Percentiles rank a stretch among this genome's conserved stretches.
phyloP scores from a whole-genome alignment of 257 asterid species.

The Solanum tarijense region DNA sequence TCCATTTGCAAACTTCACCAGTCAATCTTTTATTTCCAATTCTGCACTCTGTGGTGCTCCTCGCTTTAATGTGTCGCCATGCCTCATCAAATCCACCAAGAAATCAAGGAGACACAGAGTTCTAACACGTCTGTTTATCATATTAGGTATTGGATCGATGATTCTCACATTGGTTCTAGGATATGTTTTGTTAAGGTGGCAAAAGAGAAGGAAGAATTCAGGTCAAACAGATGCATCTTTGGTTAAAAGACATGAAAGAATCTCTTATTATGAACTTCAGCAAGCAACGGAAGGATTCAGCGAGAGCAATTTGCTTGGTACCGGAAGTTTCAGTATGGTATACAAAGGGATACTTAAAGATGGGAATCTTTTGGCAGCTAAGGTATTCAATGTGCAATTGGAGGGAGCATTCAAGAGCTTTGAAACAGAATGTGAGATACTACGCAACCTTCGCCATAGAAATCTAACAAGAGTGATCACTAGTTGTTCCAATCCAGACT shows the following conservation, averaged over 20 bases:
- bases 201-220: not conserved
- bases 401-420: not conserved
- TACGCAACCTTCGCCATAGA: conserved; percentile 8
- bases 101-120: not conserved
- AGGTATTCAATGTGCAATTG: conserved; percentile 9
- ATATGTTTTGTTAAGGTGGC: not conserved
- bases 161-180: not conserved
- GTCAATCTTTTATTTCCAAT: not conserved
- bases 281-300: conserved; percentile 7
- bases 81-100: not conserved
- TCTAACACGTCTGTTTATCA: not conserved
- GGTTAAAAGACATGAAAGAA: not conserved
- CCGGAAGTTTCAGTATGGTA: conserved; percentile 7
- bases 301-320: conserved; percentile 6
- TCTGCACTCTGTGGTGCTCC: not conserved
- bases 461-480: conserved; percentile 1
- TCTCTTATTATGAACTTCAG: conserved; percentile 5
- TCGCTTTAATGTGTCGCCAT: not conserved
- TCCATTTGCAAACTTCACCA: not conserved
- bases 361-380: conserved; percentile 4
- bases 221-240: not conserved
- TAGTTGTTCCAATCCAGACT: not conserved
- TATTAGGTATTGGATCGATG: not conserved
- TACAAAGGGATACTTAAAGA: not conserved
- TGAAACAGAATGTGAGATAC: conserved; percentile 3